A percentile compares a stretch with the other conserved stretches of the same genome.
phyloP scores from a whole-genome alignment of 1,284 basidiomycete species.

The Uromyces viciae-fabae region DNA sequence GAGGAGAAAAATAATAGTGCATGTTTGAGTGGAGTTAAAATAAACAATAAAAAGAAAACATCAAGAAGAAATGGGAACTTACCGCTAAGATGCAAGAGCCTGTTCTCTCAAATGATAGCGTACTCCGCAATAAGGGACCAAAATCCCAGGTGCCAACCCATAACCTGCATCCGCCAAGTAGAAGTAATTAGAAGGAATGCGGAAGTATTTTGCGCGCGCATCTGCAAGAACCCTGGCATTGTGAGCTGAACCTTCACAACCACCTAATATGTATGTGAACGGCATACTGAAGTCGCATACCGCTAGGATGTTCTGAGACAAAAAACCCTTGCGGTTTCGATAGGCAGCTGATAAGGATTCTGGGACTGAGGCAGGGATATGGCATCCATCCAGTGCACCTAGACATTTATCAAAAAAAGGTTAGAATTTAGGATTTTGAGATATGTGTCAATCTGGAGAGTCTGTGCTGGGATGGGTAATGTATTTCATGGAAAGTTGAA shows the following conservation, averaged over 20 bases:
- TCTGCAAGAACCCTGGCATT: not conserved
- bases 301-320: conserved; percentile 17
- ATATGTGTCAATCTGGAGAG: not conserved
- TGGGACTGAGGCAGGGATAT: not conserved
- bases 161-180: not conserved
- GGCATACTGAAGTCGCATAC: not conserved
- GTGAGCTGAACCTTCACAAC: not conserved
- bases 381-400: not conserved
- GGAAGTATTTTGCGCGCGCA: not conserved
- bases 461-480: not conserved
- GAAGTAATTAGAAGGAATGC: not conserved
- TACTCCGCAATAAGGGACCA: not conserved
- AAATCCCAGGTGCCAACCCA: not conserved
- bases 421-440: conserved; percentile 34
- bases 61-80: not conserved
- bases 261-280: not conserved
- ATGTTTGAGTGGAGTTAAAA: not conserved
- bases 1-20: not conserved
- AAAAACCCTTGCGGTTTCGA: not conserved
- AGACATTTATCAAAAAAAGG: conserved; percentile 49
- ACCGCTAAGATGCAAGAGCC: not conserved
- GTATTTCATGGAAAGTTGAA: not conserved
- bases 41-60: too few species aligned
- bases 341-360: not conserved
- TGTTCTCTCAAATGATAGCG: not conserved